These are phyloP conservation scores for Apiospora pterosperma DNA, from an alignment of 2,329 filamentous ascomycete genomes.

Conservation along the genomic window DNA sequence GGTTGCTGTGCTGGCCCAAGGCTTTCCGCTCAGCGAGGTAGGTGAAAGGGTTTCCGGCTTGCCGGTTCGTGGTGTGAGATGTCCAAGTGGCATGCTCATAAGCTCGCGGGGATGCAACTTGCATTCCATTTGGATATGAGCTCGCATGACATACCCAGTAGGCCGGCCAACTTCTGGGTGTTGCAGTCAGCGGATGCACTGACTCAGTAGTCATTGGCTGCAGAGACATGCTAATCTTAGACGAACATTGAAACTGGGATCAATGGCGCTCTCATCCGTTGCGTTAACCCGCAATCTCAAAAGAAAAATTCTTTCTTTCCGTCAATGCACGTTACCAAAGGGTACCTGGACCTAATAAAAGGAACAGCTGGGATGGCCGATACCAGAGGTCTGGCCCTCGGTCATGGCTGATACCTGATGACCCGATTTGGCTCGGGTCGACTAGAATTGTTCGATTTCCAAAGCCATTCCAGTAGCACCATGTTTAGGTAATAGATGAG, in stretches of 20 bases:
- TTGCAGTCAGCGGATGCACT: background rate
- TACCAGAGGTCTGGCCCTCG: background rate
- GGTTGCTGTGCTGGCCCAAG: background rate
- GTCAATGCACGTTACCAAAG: background rate
- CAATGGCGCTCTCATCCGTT: background rate
- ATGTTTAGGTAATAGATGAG: background rate
- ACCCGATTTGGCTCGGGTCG: background rate
- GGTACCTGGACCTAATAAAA: background rate
- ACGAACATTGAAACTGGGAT: background rate
- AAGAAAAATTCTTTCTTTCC: background rate
- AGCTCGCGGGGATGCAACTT: background rate
- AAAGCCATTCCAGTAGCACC: background rate
- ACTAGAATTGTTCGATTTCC: background rate
- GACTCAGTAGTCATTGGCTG: background rate
- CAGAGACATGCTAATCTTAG: conserved; percentile 2
- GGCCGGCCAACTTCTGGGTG: background rate
- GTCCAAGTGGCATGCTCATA: too few species aligned
- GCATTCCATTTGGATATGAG: background rate
- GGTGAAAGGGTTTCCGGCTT: background rate
- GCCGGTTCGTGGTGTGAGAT: background rate
- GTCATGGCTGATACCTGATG: background rate
- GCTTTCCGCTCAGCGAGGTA: background rate
- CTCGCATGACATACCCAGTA: background rate
- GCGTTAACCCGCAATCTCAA: background rate
- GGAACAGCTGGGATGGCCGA: background rate